A percentile compares a stretch with the other conserved stretches of the same genome.
Conservation (phyloP, 148 eudicot genomes). For the Camellia granthamiana region DNA sequence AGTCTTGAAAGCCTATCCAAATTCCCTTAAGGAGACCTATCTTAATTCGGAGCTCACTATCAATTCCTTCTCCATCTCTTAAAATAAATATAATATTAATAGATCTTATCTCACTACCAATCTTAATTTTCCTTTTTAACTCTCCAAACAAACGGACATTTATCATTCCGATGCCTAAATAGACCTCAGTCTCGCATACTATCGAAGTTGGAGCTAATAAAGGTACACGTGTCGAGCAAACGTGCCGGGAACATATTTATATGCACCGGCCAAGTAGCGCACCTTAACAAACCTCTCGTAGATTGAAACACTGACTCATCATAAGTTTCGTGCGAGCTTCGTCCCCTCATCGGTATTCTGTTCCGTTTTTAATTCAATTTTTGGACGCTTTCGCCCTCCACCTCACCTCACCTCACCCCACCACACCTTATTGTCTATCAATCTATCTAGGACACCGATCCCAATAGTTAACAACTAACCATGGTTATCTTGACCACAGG, state of each 20-base stretch:
- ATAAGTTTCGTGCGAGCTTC: constrained; percentile 1
- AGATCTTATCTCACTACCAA: no score
- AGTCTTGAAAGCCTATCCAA: no score
- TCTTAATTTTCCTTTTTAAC: no score
- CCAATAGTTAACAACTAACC: constrained; percentile 13
- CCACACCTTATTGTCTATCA: no score
- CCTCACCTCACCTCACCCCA: no score
- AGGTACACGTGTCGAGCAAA: neutral
- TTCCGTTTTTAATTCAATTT: neutral
- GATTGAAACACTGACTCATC: neutral
- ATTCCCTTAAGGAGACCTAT: no score
- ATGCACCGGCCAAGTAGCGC: neutral
- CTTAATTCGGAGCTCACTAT: no score
- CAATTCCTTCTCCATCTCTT: no score
- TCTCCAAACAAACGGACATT: no score
- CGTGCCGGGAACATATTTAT: neutral
- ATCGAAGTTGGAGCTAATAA: neutral
- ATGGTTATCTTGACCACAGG: constrained; percentile 16
- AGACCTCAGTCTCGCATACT: no score
- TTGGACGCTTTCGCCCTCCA: neutral
- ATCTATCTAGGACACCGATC: neutral
- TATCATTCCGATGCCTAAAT: no score
- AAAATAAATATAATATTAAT: no score
- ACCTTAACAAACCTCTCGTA: neutral
- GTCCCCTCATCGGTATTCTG: constrained; percentile 3